Conservation (phyloP, 192 early-diverging fungal genomes). For the Neocallimastix lanati region DNA sequence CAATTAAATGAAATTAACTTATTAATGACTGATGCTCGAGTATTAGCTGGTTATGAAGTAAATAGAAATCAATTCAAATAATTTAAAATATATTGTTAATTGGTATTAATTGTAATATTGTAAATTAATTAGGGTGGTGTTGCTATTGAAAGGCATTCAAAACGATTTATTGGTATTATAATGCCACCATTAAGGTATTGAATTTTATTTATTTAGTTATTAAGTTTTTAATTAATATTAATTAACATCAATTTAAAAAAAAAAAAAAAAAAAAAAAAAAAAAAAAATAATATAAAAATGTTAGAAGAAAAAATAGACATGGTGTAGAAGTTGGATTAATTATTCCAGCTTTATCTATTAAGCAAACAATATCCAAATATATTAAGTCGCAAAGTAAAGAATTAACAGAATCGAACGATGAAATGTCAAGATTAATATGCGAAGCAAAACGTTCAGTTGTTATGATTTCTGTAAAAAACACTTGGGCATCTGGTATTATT, state of each 20-base stretch:
- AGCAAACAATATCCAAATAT: neutral
- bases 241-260: too few species aligned
- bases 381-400: neutral
- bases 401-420: neutral
- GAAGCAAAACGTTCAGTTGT: neutral
- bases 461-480: neutral
- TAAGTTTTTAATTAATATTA: too few species aligned
- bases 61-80: too few species aligned
- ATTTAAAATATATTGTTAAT: too few species aligned
- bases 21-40: neutral
- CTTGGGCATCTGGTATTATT: neutral
- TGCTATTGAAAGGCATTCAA: neutral
- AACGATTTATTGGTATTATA: neutral
- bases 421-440: neutral
- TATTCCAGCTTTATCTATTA: neutral
- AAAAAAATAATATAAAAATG: too few species aligned
- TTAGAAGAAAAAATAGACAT: neutral
- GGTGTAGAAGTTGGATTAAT: neutral
- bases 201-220: too few species aligned
- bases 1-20: neutral
- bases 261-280: too few species aligned
- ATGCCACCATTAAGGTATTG: neutral
- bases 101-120: too few species aligned
- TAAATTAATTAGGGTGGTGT: neutral
- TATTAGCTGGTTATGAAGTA: neutral